phyloP scores from a whole-genome alignment of 192 early-diverging fungal species.

The Entrophospora sp. region DNA sequence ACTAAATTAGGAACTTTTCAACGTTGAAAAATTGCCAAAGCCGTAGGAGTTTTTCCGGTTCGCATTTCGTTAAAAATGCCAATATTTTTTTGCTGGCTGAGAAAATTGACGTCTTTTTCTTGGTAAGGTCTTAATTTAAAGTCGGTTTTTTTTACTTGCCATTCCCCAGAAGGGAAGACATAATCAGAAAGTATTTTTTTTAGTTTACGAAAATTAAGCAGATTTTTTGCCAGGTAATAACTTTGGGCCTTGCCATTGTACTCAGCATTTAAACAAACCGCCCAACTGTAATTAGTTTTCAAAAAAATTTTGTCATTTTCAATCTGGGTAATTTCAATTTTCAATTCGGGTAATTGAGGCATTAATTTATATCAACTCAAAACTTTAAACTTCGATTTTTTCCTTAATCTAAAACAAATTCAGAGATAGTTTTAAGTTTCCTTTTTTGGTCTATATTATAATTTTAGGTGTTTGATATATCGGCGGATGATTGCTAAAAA shows the following conservation, averaged over 20 bases:
- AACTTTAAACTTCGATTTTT: no score
- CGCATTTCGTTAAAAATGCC: constrained; percentile 14
- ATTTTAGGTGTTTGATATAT: no score
- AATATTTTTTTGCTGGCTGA: neutral
- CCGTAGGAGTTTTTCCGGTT: constrained; percentile 1
- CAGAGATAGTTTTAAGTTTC: no score
- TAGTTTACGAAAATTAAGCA: neutral
- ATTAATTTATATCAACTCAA: no score
- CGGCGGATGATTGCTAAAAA: no score
- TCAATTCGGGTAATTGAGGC: no score
- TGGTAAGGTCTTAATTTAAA: neutral
- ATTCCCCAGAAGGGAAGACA: neutral
- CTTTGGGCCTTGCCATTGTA: neutral
- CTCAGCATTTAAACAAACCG: neutral
- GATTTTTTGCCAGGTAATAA: neutral
- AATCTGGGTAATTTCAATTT: neutral
- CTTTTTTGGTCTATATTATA: no score
- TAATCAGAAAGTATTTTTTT: neutral
- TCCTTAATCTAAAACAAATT: no score
- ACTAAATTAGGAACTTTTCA: neutral
- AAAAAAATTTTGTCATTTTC: neutral
- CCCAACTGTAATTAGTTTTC: neutral
- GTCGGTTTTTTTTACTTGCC: neutral
- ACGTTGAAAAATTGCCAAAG: neutral
- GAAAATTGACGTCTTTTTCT: neutral